These are phyloP conservation scores for Melaleuca quinquenervia DNA, from an alignment of 345 rosid genomes.

Conservation along the genomic window DNA sequence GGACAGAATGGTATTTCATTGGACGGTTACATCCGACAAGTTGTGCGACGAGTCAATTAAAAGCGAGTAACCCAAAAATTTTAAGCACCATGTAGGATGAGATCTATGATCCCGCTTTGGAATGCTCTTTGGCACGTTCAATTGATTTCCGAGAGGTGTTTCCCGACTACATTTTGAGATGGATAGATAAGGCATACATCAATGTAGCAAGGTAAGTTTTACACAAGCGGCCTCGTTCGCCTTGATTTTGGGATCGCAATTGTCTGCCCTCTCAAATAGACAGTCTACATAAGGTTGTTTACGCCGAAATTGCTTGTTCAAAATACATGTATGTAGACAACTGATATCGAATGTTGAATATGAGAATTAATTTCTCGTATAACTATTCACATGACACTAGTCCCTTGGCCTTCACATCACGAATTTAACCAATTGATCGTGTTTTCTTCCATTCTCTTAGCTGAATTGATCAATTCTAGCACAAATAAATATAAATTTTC, in stretches of 20 bases:
- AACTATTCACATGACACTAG: neutral
- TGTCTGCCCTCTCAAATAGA: neutral
- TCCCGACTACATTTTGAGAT: neutral
- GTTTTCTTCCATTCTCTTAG: neutral
- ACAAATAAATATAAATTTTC: neutral
- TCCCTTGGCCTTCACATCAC: too few relatives aligned
- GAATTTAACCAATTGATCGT: neutral
- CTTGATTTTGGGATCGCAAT: neutral
- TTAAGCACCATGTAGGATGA: neutral
- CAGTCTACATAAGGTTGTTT: neutral
- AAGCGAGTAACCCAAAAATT: neutral
- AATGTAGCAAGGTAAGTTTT: neutral
- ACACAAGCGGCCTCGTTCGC: neutral
- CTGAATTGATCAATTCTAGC: neutral
- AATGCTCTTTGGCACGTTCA: neutral
- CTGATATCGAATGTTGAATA: neutral
- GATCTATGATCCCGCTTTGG: neutral
- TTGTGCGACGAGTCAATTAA: neutral
- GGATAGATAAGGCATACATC: neutral
- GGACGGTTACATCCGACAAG: neutral
- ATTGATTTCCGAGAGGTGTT: neutral
- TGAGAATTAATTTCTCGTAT: neutral
- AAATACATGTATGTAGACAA: neutral
- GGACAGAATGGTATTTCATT: neutral
- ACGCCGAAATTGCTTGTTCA: neutral